phyloP scores from a whole-genome alignment of 441 rosid genomes.

The Adansonia gregorii region DNA sequence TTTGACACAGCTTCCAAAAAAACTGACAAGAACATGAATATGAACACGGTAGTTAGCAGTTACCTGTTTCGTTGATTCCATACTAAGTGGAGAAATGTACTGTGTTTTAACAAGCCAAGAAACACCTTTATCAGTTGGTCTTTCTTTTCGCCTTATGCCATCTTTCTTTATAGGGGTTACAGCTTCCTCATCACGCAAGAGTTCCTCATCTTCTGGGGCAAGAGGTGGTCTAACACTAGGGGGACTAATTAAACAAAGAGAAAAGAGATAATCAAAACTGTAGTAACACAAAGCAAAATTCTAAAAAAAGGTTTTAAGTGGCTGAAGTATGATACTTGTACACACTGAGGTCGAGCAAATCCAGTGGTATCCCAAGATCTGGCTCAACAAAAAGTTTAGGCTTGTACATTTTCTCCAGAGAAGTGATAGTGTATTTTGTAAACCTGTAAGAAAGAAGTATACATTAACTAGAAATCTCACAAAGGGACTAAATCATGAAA shows the following conservation, averaged over 20 bases:
- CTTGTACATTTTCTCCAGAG: constrained; percentile 86
- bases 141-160: constrained; percentile 86
- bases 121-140: constrained; percentile 96
- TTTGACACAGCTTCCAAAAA: constrained; percentile 14
- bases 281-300: constrained; percentile 1
- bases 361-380: constrained; percentile 98
- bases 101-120: constrained; percentile 99
- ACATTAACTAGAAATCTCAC: constrained; percentile 15
- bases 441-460: constrained; percentile 49
- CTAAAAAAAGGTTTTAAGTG: constrained; percentile 17
- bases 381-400: constrained; percentile 92
- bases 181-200: constrained; percentile 82
- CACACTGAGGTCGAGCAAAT: constrained; percentile 93
- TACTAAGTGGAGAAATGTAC: constrained; percentile 87
- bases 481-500: neutral
- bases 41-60: constrained; percentile 18
- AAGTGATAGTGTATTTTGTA: constrained; percentile 83
- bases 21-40: neutral
- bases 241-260: constrained; percentile 49
- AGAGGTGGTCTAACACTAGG: constrained; percentile 65
- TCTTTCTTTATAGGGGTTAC: constrained; percentile 81
- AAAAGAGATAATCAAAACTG: constrained; percentile 26
- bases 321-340: constrained; percentile 67
- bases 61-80: constrained; percentile 89
- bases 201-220: constrained; percentile 92